A percentile compares a stretch with the other conserved stretches of the same genome.
These are phyloP conservation scores for Serpula lacrymans DNA, from an alignment of 768 basidiomycete species.

Conservation along the genomic window DNA sequence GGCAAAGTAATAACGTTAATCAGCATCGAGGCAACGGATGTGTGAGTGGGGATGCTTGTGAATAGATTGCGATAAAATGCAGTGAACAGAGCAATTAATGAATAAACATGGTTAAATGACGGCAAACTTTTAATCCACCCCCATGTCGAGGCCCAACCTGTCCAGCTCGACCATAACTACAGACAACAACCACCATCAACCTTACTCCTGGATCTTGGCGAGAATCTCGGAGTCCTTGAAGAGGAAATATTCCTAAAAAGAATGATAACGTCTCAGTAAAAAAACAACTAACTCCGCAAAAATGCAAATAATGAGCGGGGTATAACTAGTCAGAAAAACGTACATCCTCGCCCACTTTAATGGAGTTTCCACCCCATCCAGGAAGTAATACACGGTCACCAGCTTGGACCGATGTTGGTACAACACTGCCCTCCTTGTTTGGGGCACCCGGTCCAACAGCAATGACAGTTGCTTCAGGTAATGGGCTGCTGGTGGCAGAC, in stretches of 20 bases:
- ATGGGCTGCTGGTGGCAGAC: constrained; percentile 75
- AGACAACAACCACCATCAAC: constrained; percentile 6
- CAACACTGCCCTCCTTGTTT: constrained; percentile 75
- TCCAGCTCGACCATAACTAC: neutral
- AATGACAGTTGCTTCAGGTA: constrained; percentile 97
- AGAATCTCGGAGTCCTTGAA: constrained; percentile 96
- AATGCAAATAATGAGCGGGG: neutral
- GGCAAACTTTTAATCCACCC: constrained; percentile 11
- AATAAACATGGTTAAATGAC: constrained; percentile 10
- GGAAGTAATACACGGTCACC: constrained; percentile 94
- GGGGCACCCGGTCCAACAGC: constrained; percentile 94
- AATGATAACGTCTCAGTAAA: constrained; percentile 2
- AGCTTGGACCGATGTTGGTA: constrained; percentile 74
- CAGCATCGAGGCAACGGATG: too few relatives aligned
- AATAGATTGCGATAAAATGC: constrained; percentile 21
- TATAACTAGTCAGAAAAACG: too few relatives aligned
- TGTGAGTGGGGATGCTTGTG: constrained; percentile 27
- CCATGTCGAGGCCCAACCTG: neutral
- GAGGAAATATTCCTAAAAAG: constrained; percentile 80
- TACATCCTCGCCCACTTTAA: constrained; percentile 97
- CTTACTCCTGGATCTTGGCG: constrained; percentile 93
- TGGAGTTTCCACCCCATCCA: constrained; percentile 93
- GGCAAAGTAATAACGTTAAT: too few relatives aligned
- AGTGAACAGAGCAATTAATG: constrained; percentile 19
- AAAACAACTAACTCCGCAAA: neutral